Conservation (phyloP, 2,329 filamentous ascomycete species). For the Penicillium digitatum region DNA sequence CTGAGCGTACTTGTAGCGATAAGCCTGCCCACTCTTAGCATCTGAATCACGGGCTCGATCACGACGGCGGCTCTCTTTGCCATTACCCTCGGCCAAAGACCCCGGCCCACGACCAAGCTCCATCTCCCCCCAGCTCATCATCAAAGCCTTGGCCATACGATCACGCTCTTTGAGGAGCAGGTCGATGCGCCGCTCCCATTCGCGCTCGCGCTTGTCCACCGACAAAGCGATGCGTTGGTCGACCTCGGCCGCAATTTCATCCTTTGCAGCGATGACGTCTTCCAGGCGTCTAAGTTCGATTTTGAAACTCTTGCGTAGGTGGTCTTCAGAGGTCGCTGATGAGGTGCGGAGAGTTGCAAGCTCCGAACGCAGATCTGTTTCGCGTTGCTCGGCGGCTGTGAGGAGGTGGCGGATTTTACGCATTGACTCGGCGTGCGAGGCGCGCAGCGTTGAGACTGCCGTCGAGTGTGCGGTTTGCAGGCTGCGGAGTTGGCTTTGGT, state of each 20-base stretch:
- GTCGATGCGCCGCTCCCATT: conserved; percentile 43
- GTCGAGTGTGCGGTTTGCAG: conserved; percentile 38
- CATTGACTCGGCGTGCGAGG: conserved; percentile 37
- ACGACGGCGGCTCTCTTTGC: conserved; percentile 24
- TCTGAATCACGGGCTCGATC: conserved; percentile 14
- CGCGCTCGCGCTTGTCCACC: conserved; percentile 42
- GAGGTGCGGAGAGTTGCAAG: conserved; percentile 28
- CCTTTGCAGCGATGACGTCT: conserved; percentile 37
- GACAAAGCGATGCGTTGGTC: conserved; percentile 41
- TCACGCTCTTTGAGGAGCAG: conserved; percentile 41
- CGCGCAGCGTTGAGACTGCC: conserved; percentile 36
- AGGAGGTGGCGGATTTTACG: conserved; percentile 37
- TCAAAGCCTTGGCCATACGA: conserved; percentile 38
- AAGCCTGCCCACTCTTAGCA: conserved; percentile 31
- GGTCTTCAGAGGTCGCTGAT: conserved; percentile 19
- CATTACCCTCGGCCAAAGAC: conserved; percentile 8
- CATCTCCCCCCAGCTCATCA: conserved; percentile 43
- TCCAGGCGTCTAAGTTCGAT: conserved; percentile 35
- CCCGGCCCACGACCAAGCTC: conserved; percentile 31
- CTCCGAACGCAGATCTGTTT: conserved; percentile 33
- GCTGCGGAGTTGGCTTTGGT: conserved; percentile 36
- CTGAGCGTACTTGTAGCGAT: conserved; percentile 38
- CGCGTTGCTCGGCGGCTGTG: conserved; percentile 33
- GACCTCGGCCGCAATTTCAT: conserved; percentile 39
- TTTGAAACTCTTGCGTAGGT: conserved; percentile 28